Evolutionary conservation across 306 rosid genomes (phyloP).

Genomic region (Crataegus laevigata): DNA sequence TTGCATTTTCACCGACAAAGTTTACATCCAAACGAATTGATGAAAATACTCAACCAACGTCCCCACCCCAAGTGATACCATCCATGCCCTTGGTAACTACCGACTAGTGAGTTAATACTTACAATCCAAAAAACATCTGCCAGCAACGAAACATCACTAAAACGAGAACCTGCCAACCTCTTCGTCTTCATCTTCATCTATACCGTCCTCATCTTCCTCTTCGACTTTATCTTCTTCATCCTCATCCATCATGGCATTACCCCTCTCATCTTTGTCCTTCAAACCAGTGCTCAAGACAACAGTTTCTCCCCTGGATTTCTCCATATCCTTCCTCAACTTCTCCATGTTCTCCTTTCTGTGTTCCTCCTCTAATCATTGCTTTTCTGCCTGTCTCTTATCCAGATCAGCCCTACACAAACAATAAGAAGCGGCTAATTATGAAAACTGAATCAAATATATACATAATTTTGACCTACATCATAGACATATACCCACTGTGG

Average conservation of each 20-base stretch:
- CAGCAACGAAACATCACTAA: conserved; percentile 7
- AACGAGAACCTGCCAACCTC: conserved; percentile 43
- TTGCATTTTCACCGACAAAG: neutral
- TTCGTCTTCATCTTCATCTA: conserved; percentile 33
- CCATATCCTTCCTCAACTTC: conserved; percentile 67
- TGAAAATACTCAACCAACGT: neutral
- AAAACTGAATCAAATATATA: neutral
- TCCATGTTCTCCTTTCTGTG: conserved; percentile 66
- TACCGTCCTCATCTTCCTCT: conserved; percentile 40
- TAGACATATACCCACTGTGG: neutral
- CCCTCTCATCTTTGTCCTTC: conserved; percentile 38
- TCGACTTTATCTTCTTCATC: conserved; percentile 20
- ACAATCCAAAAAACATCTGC: conserved; percentile 13
- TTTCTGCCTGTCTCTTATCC: conserved; percentile 74
- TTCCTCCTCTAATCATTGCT: conserved; percentile 71
- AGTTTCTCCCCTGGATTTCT: conserved; percentile 50
- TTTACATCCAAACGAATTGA: neutral
- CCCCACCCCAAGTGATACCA: neutral
- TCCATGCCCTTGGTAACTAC: neutral
- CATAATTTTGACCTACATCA: neutral
- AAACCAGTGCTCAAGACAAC: conserved; percentile 76
- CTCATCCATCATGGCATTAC: conserved; percentile 38
- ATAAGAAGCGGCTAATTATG: neutral
- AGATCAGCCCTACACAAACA: conserved; percentile 58
- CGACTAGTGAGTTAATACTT: conserved; percentile 6